A percentile compares a stretch with the other conserved stretches of the same genome.
phyloP scores from a whole-genome alignment of 1,284 basidiomycete species.

The Microbotryum scabiosae region DNA sequence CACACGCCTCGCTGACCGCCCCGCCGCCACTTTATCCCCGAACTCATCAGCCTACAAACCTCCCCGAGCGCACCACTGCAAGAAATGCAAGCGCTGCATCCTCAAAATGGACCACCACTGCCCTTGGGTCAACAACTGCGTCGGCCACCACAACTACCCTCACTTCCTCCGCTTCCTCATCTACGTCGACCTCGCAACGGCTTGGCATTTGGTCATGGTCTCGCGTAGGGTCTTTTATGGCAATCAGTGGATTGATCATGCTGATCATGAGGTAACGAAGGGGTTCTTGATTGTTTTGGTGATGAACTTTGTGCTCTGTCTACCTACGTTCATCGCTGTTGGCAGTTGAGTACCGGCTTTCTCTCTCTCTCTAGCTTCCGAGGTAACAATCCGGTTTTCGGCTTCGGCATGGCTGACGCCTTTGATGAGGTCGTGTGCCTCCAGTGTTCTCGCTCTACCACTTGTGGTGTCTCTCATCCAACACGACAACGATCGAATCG shows the following conservation, averaged over 20 bases:
- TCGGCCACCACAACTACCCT: conserved; percentile 80
- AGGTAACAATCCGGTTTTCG: too few species aligned
- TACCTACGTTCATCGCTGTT: conserved; percentile 76
- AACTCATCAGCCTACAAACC: conserved; percentile 42
- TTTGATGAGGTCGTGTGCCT: too few species aligned
- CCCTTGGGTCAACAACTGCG: conserved; percentile 61
- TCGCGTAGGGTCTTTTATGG: too few species aligned
- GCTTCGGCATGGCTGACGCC: too few species aligned
- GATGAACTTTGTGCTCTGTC: conserved; percentile 74
- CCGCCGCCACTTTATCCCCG: too few species aligned
- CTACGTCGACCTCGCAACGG: conserved; percentile 68
- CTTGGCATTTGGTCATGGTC: too few species aligned
- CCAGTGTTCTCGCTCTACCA: conserved; percentile 64
- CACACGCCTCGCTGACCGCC: neutral
- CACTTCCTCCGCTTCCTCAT: conserved; percentile 89
- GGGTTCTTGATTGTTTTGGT: conserved; percentile 40
- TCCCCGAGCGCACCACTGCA: conserved; percentile 71
- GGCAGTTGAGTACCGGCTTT: conserved; percentile 43
- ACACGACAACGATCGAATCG: conserved; percentile 91
- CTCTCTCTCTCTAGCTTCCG: conserved; percentile 57
- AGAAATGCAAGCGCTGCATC: conserved; percentile 66
- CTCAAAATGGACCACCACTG: conserved; percentile 88
- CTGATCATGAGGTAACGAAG: too few species aligned
- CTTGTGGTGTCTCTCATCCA: conserved; percentile 66
- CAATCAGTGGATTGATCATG: too few species aligned